These are phyloP conservation scores for Brettanomyces nanus DNA, from an alignment of 805 yeast genomes.

Conservation along the genomic window DNA sequence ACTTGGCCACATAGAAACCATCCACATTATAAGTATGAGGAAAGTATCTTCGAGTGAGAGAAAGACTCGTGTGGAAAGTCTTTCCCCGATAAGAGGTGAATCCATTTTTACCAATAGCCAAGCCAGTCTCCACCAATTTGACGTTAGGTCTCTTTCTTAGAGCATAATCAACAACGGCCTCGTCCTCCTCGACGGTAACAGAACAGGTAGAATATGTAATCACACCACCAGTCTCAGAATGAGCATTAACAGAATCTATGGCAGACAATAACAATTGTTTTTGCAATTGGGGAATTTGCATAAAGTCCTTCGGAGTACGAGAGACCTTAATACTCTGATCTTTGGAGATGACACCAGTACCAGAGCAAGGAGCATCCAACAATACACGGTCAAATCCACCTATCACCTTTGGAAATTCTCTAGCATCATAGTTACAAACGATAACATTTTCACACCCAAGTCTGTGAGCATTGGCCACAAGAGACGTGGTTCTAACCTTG, in stretches of 20 bases:
- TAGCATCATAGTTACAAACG: slow-evolving; percentile 95
- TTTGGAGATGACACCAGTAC: slow-evolving; percentile 98
- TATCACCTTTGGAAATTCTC: slow-evolving; percentile 95
- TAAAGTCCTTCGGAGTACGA: slow-evolving; percentile 93
- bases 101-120: slow-evolving; percentile 93
- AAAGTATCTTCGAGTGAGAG: slow-evolving; percentile 87
- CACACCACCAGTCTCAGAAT: slow-evolving; percentile 84
- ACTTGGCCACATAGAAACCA: slow-evolving; percentile 96
- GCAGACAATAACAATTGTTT: slow-evolving; percentile 91
- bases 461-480: slow-evolving; percentile 96
- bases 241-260: slow-evolving; percentile 93
- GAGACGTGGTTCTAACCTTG: slow-evolving; percentile 91
- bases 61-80: slow-evolving; percentile 68
- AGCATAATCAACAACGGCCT: slow-evolving; percentile 97
- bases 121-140: slow-evolving; percentile 83
- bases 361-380: slow-evolving; percentile 98
- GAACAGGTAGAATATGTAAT: slow-evolving; percentile 98
- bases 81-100: slow-evolving; percentile 91
- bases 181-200: slow-evolving; percentile 96
- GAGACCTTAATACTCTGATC: slow-evolving; percentile 90
- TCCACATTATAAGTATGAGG: slow-evolving; percentile 99
- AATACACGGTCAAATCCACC: slow-evolving; percentile 96
- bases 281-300: slow-evolving; percentile 93
- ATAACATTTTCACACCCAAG: slow-evolving; percentile 94
- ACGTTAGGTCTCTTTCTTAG: slow-evolving; percentile 94